phyloP scores from a whole-genome alignment of 352 stramenopile species.

The Pythium oligandrum region DNA sequence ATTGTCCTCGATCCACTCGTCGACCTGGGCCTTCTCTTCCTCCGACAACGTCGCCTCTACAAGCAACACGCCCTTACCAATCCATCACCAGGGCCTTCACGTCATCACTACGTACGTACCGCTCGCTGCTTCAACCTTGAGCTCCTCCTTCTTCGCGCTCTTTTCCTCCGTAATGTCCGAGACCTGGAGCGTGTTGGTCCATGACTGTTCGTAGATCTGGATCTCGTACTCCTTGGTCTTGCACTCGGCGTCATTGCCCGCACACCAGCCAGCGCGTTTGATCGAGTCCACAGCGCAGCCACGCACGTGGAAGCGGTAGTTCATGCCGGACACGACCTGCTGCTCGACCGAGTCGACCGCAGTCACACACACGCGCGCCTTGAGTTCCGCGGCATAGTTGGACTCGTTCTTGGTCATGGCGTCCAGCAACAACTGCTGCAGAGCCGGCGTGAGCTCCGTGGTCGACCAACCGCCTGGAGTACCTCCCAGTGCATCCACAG shows the following conservation, averaged over 20 bases:
- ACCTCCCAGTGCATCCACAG: background rate
- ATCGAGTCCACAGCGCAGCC: slow-evolving; percentile 26
- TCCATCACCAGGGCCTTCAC: background rate
- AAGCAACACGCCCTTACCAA: background rate
- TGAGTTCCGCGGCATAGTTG: slow-evolving; percentile 15
- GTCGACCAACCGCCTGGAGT: background rate
- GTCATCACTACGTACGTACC: slow-evolving; percentile 10
- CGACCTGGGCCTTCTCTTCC: slow-evolving; percentile 48
- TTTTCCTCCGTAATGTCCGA: slow-evolving; percentile 31
- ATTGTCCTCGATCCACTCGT: slow-evolving; percentile 54
- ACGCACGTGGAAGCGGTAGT: slow-evolving; percentile 22
- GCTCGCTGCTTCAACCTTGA: background rate
- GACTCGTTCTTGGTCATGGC: slow-evolving; percentile 12
- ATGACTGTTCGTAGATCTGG: slow-evolving; percentile 51
- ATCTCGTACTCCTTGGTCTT: slow-evolving; percentile 35
- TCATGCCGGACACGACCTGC: slow-evolving; percentile 30
- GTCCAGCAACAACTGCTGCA: background rate
- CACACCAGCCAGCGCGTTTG: slow-evolving; percentile 36
- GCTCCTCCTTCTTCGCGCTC: slow-evolving; percentile 7
- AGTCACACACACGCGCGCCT: slow-evolving; percentile 25
- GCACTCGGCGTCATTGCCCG: slow-evolving; percentile 19
- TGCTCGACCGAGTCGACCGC: slow-evolving; percentile 20
- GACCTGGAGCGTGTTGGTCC: slow-evolving; percentile 59
- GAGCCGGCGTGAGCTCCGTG: background rate
- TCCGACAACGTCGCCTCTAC: slow-evolving; percentile 16